A percentile compares a stretch with the other conserved stretches of the same genome.
phyloP scores from a whole-genome alignment of 208 protist species.

The Eutreptiella sp. region DNA sequence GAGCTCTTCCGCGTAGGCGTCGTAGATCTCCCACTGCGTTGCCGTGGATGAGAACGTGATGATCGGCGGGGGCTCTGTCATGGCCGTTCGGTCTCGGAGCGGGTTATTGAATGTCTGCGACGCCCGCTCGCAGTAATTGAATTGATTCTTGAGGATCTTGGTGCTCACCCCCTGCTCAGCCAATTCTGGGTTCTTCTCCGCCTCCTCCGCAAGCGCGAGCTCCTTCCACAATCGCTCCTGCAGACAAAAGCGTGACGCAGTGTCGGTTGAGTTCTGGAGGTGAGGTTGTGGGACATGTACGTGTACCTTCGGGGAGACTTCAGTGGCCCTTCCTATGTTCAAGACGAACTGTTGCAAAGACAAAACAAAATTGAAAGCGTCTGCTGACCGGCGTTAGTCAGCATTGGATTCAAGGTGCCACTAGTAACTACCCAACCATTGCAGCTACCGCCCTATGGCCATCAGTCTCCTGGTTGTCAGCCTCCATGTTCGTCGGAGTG shows the following conservation, averaged over 20 bases:
- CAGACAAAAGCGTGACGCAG: no score
- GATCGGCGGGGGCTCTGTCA: conserved; percentile 85
- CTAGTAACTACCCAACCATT: no score
- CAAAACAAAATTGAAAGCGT: no score
- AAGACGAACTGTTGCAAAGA: no score
- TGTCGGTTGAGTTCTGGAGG: background rate
- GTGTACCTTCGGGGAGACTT: no score
- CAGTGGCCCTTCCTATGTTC: no score
- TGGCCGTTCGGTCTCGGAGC: conserved; percentile 59
- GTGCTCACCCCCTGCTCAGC: conserved; percentile 68
- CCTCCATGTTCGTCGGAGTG: no score
- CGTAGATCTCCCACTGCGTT: conserved; percentile 89
- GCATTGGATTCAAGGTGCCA: no score
- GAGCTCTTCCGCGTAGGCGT: conserved; percentile 86
- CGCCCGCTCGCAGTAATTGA: conserved; percentile 93
- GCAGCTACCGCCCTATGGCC: no score
- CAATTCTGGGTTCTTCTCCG: conserved; percentile 71
- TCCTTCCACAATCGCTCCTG: conserved; percentile 54
- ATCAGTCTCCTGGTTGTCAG: no score
- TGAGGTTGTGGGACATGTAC: no score
- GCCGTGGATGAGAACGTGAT: conserved; percentile 69
- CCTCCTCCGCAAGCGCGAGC: conserved; percentile 57
- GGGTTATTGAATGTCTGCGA: conserved; percentile 89
- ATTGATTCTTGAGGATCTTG: conserved; percentile 91
- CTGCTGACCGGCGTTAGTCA: no score